These are phyloP conservation scores for Diplosphaera chodatii DNA, from an alignment of 139 green algal species.

Conservation along the genomic window DNA sequence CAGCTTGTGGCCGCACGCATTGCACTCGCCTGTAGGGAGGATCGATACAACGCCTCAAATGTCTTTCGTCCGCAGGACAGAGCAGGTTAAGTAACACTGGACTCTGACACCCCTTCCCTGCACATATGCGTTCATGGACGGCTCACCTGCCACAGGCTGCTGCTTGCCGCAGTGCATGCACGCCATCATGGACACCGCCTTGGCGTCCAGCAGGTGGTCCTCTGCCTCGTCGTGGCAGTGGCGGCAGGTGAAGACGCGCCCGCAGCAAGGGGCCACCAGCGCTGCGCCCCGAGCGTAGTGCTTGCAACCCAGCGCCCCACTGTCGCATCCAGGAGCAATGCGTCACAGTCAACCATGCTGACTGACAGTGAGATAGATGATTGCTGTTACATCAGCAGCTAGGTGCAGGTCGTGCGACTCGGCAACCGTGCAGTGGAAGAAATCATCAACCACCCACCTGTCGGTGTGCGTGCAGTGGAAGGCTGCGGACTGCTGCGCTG, in stretches of 20 bases:
- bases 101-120: no score
- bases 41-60: not conserved
- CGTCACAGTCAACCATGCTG: no score
- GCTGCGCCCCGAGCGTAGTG: slow-evolving; percentile 55
- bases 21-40: slow-evolving; percentile 34
- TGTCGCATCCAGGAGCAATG: not conserved
- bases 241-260: slow-evolving; percentile 68
- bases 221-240: slow-evolving; percentile 88
- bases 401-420: not conserved
- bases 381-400: not conserved
- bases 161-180: slow-evolving; percentile 84
- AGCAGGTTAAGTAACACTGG: no score
- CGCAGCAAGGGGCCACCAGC: slow-evolving; percentile 90
- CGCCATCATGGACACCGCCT: slow-evolving; percentile 61
- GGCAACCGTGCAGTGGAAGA: no score
- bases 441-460: not conserved
- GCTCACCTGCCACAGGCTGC: slow-evolving; percentile 59
- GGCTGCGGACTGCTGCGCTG: slow-evolving; percentile 9
- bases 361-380: no score
- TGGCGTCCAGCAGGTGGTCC: slow-evolving; percentile 82
- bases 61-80: no score
- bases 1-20: slow-evolving; percentile 48
- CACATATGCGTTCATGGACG: no score
- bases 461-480: slow-evolving; percentile 36
- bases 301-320: slow-evolving; percentile 41